These are phyloP conservation scores for Nakataea oryzae DNA, from an alignment of 2,329 filamentous ascomycete species.

Conservation along the genomic window DNA sequence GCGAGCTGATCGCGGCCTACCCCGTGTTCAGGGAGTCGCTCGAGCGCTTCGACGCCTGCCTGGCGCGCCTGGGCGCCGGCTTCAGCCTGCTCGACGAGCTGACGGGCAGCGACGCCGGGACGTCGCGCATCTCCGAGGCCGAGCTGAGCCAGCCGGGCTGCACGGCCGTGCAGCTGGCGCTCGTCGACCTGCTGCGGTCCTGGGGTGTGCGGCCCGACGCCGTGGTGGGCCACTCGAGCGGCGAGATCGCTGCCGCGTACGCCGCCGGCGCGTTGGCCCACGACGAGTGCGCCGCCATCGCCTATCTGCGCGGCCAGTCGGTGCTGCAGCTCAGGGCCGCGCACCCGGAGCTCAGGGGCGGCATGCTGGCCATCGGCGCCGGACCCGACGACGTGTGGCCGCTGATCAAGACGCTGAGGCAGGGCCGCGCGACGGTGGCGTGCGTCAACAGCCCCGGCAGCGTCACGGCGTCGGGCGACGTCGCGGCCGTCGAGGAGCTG, in stretches of 20 bases:
- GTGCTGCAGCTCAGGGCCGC: slow-evolving; percentile 5
- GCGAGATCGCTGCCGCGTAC: slow-evolving; percentile 10
- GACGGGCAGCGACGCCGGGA: slow-evolving; percentile 3
- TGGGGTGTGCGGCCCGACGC: slow-evolving; percentile 5
- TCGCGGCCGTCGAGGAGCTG: slow-evolving; percentile 13
- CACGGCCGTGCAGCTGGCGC: slow-evolving; percentile 9
- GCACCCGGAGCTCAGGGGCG: slow-evolving; percentile 4
- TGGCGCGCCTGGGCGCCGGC: slow-evolving; percentile 11
- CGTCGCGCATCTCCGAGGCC: slow-evolving; percentile 14
- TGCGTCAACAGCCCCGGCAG: slow-evolving; percentile 14
- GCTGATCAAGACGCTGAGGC: slow-evolving; percentile 8
- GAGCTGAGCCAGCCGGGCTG: slow-evolving; percentile 14
- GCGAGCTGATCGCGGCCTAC: slow-evolving; percentile 11
- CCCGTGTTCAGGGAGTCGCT: slow-evolving; percentile 13
- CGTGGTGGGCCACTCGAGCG: slow-evolving; percentile 12
- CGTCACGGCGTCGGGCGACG: slow-evolving; percentile 20
- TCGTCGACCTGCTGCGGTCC: slow-evolving; percentile 5
- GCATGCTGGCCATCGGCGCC: slow-evolving; percentile 10
- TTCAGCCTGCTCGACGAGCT: slow-evolving; percentile 19
- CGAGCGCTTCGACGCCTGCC: slow-evolving; percentile 10
- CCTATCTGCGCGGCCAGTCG: slow-evolving; percentile 5
- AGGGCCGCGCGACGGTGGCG: slow-evolving; percentile 6
- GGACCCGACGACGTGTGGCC: slow-evolving; percentile 4
- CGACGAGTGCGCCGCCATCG: slow-evolving; percentile 10
- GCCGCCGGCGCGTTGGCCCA: slow-evolving; percentile 3